Evolutionary conservation across 768 basidiomycete species (phyloP).

Genomic region (Leccinum variicolor): DNA sequence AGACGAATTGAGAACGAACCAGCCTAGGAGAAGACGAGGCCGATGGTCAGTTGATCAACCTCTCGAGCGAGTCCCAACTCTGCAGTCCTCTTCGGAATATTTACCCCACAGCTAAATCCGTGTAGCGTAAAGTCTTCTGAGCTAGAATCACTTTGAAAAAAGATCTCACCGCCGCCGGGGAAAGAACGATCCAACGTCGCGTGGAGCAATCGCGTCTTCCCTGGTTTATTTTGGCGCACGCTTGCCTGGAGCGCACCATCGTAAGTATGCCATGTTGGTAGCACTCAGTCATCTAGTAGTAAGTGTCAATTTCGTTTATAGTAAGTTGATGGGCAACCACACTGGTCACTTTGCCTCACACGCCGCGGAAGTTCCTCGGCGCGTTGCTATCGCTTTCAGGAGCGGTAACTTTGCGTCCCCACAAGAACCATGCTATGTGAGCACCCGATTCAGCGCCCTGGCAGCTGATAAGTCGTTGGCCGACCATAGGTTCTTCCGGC

Average conservation of each 20-base stretch:
- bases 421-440: slow-evolving; percentile 1
- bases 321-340: neutral
- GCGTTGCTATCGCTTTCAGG: neutral
- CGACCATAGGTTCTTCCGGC: neutral
- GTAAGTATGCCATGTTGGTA: neutral
- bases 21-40: neutral
- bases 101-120: slow-evolving; percentile 3
- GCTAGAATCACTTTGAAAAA: neutral
- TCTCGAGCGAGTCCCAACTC: neutral
- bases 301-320: neutral
- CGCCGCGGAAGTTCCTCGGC: neutral
- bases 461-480: neutral
- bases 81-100: neutral
- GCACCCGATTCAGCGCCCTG: neutral
- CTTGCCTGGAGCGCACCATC: neutral
- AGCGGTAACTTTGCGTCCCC: neutral
- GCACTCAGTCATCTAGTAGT: neutral
- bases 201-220: neutral
- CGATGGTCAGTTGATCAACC: neutral
- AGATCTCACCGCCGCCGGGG: neutral
- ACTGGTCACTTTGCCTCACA: neutral
- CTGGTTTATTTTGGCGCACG: neutral
- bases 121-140: neutral
- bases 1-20: neutral
- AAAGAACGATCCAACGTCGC: neutral